Evolutionary conservation across 306 rosid genomes (phyloP).

Genomic region (Comarum palustre): DNA sequence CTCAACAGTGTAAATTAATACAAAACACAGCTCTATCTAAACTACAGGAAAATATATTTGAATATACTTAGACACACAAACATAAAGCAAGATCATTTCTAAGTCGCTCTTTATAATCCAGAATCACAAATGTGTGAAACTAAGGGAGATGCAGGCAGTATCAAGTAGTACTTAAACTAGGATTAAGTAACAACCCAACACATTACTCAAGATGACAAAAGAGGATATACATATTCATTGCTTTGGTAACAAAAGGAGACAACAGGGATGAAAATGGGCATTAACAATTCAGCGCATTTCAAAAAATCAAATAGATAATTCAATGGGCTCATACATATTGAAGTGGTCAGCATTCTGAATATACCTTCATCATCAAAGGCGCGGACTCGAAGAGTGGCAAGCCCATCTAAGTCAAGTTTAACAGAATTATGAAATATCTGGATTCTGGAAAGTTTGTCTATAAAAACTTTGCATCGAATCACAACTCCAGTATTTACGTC

Average conservation of each 20-base stretch:
- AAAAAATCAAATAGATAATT: not conserved
- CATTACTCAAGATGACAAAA: not conserved
- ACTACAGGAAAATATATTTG: not conserved
- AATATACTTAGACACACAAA: not conserved
- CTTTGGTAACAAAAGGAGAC: not conserved
- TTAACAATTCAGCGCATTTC: not conserved
- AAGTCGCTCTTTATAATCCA: not conserved
- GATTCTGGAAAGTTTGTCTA: slow-evolving; percentile 75
- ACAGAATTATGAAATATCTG: slow-evolving; percentile 84
- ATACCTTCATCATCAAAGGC: slow-evolving; percentile 91
- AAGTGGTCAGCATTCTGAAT: slow-evolving; percentile 1
- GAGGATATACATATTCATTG: not conserved
- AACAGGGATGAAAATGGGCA: not conserved
- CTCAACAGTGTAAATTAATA: not conserved
- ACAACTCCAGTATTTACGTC: slow-evolving; percentile 67
- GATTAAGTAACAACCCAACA: not conserved
- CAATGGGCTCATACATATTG: not conserved
- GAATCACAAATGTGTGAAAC: not conserved
- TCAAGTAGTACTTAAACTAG: not conserved
- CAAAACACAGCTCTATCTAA: not conserved
- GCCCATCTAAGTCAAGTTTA: slow-evolving; percentile 95
- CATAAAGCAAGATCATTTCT: not conserved
- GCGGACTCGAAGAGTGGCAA: slow-evolving; percentile 76
- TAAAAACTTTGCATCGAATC: slow-evolving; percentile 87
- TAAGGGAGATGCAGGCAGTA: not conserved